Conservation (phyloP, 805 yeast genomes). For the Candida alai region DNA sequence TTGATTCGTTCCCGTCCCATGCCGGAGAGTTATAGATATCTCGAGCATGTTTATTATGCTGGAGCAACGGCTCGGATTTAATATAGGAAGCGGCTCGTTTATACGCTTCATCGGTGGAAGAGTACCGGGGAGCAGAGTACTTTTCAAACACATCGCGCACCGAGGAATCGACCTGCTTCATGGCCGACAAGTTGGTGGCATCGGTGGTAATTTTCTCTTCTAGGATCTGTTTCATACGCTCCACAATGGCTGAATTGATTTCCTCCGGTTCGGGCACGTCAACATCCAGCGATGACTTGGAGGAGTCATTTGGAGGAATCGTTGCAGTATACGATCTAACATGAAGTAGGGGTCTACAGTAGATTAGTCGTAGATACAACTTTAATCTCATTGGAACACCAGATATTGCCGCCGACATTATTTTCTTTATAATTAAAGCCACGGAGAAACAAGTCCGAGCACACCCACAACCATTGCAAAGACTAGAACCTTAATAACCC, state of each 20-base stretch:
- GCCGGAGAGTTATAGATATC: conserved; percentile 24
- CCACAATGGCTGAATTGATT: conserved; percentile 23
- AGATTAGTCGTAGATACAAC: too few species aligned
- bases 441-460: too few species aligned
- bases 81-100: conserved; percentile 15
- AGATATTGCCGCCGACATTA: too few species aligned
- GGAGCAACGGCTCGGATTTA: conserved; percentile 28
- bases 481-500: too few species aligned
- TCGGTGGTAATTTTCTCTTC: conserved; percentile 22
- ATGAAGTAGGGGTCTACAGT: too few species aligned
- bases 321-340: too few species aligned
- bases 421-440: too few species aligned
- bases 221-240: conserved; percentile 31
- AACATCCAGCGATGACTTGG: too few species aligned
- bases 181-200: conserved; percentile 5
- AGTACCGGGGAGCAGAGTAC: not conserved
- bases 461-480: too few species aligned
- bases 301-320: too few species aligned
- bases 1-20: conserved; percentile 31
- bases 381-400: too few species aligned
- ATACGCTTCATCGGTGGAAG: not conserved
- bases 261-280: conserved; percentile 6
- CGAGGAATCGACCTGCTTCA: not conserved
- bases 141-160: conserved; percentile 1
- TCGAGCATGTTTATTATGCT: conserved; percentile 27